Evolutionary conservation across 345 rosid genomes (phyloP).

Genomic region (Corchorus capsularis): DNA sequence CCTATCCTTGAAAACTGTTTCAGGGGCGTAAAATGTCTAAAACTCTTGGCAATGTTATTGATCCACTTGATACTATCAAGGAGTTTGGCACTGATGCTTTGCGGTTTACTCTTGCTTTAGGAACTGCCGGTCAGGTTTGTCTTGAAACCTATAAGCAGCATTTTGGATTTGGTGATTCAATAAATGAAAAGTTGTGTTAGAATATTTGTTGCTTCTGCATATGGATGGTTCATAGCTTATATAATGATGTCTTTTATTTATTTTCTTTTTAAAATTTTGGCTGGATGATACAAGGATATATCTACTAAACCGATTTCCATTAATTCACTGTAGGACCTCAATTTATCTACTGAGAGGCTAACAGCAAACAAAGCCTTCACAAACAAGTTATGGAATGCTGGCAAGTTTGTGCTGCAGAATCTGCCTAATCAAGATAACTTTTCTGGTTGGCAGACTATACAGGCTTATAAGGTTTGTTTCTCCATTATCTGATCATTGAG

Average conservation of each 20-base stretch:
- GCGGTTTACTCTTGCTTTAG: conserved; percentile 85
- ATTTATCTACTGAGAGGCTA: conserved; percentile 90
- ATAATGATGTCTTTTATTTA: conserved; percentile 13
- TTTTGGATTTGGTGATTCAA: conserved; percentile 7
- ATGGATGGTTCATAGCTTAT: conserved; percentile 17
- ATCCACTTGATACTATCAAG: conserved; percentile 90
- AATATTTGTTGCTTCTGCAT: conserved; percentile 18
- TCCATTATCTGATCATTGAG: conserved; percentile 7
- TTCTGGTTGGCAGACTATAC: conserved; percentile 73
- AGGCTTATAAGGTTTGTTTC: conserved; percentile 60
- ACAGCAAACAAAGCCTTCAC: conserved; percentile 95
- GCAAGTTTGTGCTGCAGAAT: conserved; percentile 90
- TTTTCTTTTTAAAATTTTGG: no score
- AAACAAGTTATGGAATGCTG: conserved; percentile 98
- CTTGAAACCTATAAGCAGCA: conserved; percentile 16
- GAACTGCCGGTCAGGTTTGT: conserved; percentile 98
- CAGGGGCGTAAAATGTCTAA: conserved; percentile 99
- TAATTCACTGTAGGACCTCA: conserved; percentile 69
- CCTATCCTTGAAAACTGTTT: conserved; percentile 22
- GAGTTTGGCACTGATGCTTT: conserved; percentile 97
- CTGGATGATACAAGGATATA: conserved; percentile 2
- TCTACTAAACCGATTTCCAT: conserved; percentile 27
- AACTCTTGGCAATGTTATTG: conserved; percentile 85
- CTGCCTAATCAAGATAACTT: conserved; percentile 66
- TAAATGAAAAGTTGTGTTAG: not conserved